Evolutionary conservation across 345 rosid species (phyloP), one percentile per base, ranked within the genome.

Genomic region (Dipteronia dyeriana): DNA sequence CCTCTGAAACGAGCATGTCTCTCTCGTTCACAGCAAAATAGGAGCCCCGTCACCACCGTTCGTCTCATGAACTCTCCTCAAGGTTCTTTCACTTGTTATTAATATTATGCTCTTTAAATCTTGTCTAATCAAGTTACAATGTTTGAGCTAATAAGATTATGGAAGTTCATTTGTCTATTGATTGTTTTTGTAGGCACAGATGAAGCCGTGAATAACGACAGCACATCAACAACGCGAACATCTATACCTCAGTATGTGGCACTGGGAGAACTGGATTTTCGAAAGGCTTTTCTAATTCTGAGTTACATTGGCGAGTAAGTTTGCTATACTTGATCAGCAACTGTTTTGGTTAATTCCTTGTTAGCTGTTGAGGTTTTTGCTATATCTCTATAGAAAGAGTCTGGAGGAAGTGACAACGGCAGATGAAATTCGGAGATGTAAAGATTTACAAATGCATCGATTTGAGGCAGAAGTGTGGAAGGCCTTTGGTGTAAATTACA

Each of bases 301-400:
- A 90, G 74, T 82, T 94, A 92, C 71, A 79, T 88, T 31, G 94
- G 88, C 10, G 83, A 76, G 97, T 94, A 76, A 82, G 88, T 85
- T 77, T 17, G 23, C 69, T 5, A 13, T 19, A 41, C 13, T 71
- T 16, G 7, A 26, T 49, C 7, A 19, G 63, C 59, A 38, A 12
- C 11, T 72, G 31, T 54, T 47, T 26, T 57, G 41, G 67, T 23
- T 26, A 39, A 59, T 73, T 5, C 19, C 7, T 43, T 43, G 0
- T 62, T 69, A 73, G n/a, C 16, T 43, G 17, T n/a, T 22, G 45
- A 57, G 23, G 10, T 38, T 71, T 39, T 76, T 57, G 14, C 67
- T 51, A 41, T 22, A 53, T 31, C 43, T 20, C 57, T 34, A 11
- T 70, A 94, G 95, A 26, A 16, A 78, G 25, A 69, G 11, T 61